These are phyloP conservation scores for Emiliania huxleyi DNA, from an alignment of 78 protist species.

Conservation along the genomic window DNA sequence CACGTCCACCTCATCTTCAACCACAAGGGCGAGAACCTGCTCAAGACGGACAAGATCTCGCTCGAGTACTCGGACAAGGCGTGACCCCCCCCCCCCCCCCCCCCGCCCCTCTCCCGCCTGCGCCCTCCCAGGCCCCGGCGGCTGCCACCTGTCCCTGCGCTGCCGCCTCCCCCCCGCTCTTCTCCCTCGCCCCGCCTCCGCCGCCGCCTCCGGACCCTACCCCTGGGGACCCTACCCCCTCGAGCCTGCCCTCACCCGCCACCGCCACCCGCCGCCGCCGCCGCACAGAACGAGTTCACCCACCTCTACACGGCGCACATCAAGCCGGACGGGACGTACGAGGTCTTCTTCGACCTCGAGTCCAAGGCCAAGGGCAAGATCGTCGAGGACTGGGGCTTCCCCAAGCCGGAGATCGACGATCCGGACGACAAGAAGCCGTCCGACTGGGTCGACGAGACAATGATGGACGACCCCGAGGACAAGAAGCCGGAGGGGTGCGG, in stretches of 20 bases:
- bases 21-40: slow-evolving; percentile 88
- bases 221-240: no score
- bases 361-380: slow-evolving; percentile 80
- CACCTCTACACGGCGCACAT: slow-evolving; percentile 94
- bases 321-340: slow-evolving; percentile 92
- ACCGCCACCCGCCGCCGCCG: no score
- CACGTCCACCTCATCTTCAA: slow-evolving; percentile 85
- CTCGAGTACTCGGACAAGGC: slow-evolving; percentile 48
- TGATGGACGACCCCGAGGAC: slow-evolving; percentile 84
- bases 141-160: no score
- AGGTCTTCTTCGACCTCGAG: slow-evolving; percentile 65
- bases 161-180: no score
- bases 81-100: no score
- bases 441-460: slow-evolving; percentile 91
- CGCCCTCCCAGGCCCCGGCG: no score
- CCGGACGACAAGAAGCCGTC: slow-evolving; percentile 69
- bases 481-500: slow-evolving; percentile 91
- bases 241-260: no score
- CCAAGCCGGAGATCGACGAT: slow-evolving; percentile 77
- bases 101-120: no score
- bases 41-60: slow-evolving; percentile 64
- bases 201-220: no score
- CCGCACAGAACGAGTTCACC: slow-evolving; percentile 85
- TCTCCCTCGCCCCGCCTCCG: no score
- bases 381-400: slow-evolving; percentile 86